phyloP scores from a whole-genome alignment of 768 basidiomycete genomes.

The Boletus subparvulus region DNA sequence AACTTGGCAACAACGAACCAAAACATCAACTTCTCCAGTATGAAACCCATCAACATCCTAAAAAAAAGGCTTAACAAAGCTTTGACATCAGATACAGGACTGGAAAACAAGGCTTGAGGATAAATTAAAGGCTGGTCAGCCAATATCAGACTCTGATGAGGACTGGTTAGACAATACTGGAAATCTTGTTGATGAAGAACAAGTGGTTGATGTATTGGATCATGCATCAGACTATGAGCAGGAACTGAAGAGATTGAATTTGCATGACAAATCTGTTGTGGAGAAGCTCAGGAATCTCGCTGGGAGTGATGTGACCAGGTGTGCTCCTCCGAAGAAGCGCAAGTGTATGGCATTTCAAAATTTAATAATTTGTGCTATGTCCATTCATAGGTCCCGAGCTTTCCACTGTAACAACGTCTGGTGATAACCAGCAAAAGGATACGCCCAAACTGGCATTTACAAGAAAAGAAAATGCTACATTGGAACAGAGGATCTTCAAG shows the following conservation, averaged over 20 bases:
- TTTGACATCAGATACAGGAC: conserved; percentile 12
- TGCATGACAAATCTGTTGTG: background rate
- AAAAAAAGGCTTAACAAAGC: conserved; percentile 14
- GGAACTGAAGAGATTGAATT: background rate
- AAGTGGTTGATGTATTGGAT: background rate
- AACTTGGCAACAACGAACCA: background rate
- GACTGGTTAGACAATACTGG: conserved; percentile 12
- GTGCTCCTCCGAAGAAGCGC: background rate
- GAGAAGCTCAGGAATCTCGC: background rate
- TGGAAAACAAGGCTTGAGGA: conserved; percentile 5
- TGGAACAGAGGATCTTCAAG: too few species aligned
- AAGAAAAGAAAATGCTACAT: conserved; percentile 23
- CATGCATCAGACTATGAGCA: background rate
- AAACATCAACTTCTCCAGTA: background rate
- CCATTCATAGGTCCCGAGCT: too few species aligned
- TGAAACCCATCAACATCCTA: conserved; percentile 14
- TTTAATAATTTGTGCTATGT: too few species aligned
- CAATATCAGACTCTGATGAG: conserved; percentile 15
- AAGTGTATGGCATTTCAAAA: background rate
- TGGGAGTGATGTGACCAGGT: background rate
- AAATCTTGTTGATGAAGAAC: background rate
- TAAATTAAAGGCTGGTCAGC: conserved; percentile 5
- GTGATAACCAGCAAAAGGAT: background rate
- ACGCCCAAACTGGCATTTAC: background rate
- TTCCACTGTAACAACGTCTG: too few species aligned